Base-by-base conservation (phyloP, 305 asterid species). In the Fraxinus floribunda region DNA sequence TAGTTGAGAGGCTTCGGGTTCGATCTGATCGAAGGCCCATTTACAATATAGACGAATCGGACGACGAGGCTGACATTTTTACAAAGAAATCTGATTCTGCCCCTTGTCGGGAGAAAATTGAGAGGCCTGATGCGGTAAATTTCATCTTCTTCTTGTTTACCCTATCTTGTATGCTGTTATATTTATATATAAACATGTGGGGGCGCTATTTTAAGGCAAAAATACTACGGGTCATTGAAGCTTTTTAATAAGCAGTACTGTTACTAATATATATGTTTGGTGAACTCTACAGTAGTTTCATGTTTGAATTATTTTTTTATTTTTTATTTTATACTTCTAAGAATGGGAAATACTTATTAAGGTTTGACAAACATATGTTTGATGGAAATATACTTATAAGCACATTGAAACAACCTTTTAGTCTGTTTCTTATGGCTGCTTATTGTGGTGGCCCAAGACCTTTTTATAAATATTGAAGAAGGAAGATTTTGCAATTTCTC, bases 121-220 rank as follows among this genome's bases (percentile, higher is more conserved):
- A 89, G 81, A 89, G 98, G 71, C 83, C 91, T 34, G 98, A 96
- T 80, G 89, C 80, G 95, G 96, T 93, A 92, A 88, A n/a, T 55
- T 55, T 55, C 26, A 55, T 55, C 66, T n/a, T n/a, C 66, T 55
- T 55, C 24, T n/a, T n/a, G 66, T 55, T 55, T 41, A 32, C 34
- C 75, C 76, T 22, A 30, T 13, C 75, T 30, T 29, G 13, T 30
- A 13, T 68, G 18, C 24, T 5, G 66, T n/a, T 55, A 55, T 55
- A 16, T 55, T 55, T 55, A n/a, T 55, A 6, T 55, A 55, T 55
- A 55, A n/a, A 55, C 24, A 55, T n/a, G 66, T n/a, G 24, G 10
- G 64, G 66, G 66, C 66, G 24, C 66, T 55, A 55, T 52, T 52
- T 52, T 52, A 55, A 55, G 26, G 24, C 10, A 5, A 7, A 55